Percentiles rank a stretch among this genome's conserved stretches.
These are phyloP conservation scores for Apiotrichum brassicae DNA, from an alignment of 1,284 basidiomycete genomes.

Conservation along the genomic window DNA sequence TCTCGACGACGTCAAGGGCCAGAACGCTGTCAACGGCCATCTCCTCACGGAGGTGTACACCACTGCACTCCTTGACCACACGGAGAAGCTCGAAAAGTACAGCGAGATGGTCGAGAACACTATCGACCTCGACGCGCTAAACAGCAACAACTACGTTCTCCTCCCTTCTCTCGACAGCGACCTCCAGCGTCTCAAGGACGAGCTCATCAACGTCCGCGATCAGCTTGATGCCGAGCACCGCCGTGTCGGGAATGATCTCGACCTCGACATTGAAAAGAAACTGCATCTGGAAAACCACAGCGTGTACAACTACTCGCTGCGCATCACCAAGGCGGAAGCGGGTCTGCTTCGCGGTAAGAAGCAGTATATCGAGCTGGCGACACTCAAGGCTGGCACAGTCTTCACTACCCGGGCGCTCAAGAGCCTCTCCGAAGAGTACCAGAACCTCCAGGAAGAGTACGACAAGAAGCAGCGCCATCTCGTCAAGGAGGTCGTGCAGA, in stretches of 20 bases:
- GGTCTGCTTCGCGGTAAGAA: slow-evolving; percentile 63
- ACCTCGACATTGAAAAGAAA: slow-evolving; percentile 89
- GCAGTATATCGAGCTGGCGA: slow-evolving; percentile 77
- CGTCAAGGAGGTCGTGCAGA: slow-evolving; percentile 88
- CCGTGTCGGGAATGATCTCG: slow-evolving; percentile 64
- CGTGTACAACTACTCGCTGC: slow-evolving; percentile 87
- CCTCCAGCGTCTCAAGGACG: slow-evolving; percentile 63
- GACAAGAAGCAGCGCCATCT: slow-evolving; percentile 69
- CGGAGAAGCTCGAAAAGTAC: slow-evolving; percentile 65
- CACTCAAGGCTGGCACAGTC: slow-evolving; percentile 79
- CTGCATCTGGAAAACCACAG: slow-evolving; percentile 90
- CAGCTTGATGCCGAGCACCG: slow-evolving; percentile 78
- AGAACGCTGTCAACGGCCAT: slow-evolving; percentile 46
- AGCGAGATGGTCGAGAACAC: slow-evolving; percentile 93
- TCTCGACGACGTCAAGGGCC: slow-evolving; percentile 48
- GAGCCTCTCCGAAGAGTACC: slow-evolving; percentile 65
- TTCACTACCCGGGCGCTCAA: slow-evolving; percentile 83
- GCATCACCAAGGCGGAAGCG: slow-evolving; percentile 85
- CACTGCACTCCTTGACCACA: slow-evolving; percentile 56
- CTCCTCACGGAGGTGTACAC: slow-evolving; percentile 67
- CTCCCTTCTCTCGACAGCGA: slow-evolving; percentile 60
- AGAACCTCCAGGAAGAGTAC: slow-evolving; percentile 65
- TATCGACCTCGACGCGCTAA: slow-evolving; percentile 78
- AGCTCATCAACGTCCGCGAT: slow-evolving; percentile 66
- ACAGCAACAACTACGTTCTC: slow-evolving; percentile 82